Base-by-base conservation (phyloP, 2,329 filamentous ascomycete genomes). In the Aphanocladium album region DNA sequence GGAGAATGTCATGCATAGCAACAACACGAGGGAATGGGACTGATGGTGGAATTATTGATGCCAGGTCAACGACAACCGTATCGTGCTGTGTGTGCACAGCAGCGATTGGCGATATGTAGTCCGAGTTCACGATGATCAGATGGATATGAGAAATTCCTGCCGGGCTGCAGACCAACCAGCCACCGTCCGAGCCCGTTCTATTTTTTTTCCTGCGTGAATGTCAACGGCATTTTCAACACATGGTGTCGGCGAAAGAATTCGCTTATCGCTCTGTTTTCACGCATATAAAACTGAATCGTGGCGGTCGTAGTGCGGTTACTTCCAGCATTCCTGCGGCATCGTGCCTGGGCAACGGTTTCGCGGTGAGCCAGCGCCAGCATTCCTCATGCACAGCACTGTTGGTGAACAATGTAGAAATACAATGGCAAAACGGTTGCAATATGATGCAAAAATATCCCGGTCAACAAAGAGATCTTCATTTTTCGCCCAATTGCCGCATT, bases 271-370 rank as follows among this genome's bases (percentile, higher is more conserved):
- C 35, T 35, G 6, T 17, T 39, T 39, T 5, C 16, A 39, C 35
- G 35, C 16, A 19, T 19, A 12, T 47, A 19, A 25, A 17, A 5
- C 23, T 35, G 30, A 16, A 41, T 17, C n/a, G 27, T n/a, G 9
- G 19, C 17, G 12, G 14, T 19, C 16, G 19, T 49, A 16, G 23
- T 14, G 30, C 16, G 16, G 54, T 16, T n/a, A 57, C 12, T 21
- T 12, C 11, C 12, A 19, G 33, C 54, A 57, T 57, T 57, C 54
- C 54, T 39, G 19, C 19, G 6, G 30, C 43, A 35, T 41, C n/a
- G 45, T 57, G 41, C 19, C 55, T 57, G n/a, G 19, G 55, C 45
- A 57, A 57, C 45, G 35, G 54, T 25, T n/a, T n/a, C 30, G 33
- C 21, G 3, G 30, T 19, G 30, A 30, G 16, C 11, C 27, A 23